Evolutionary conservation across 495 filamentous ascomycete species (phyloP), one percentile per base, ranked within the genome.

Genomic region (Penicillium chermesinum): DNA sequence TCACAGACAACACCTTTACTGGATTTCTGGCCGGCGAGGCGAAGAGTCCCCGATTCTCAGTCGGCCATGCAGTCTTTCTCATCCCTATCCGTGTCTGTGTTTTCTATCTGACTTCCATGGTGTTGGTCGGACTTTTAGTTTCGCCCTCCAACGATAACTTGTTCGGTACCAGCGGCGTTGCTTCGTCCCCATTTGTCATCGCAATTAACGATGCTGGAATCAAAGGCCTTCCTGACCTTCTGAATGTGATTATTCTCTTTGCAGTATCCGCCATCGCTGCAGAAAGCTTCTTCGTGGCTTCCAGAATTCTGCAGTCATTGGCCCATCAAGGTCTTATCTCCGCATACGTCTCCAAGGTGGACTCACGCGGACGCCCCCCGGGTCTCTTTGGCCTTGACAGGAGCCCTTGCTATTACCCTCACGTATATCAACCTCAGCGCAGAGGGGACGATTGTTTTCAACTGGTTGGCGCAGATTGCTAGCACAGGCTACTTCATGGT

Each of bases 161-260:
- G 0, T 55, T 67, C 0, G 62, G 62, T 6, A 50, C 57, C 13
- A 48, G 33, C 13, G 53, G 54, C 3, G 49, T 64, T 6, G 57
- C 62, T 3, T 58, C 63, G 2, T 67, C 64, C 9, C 65, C 64
- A 13, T 69, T 70, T 16, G 55, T 70, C 20, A 61, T 70, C 44
- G 63, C 65, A 4, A 50, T 67, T 15, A 25, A 59, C 3, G n/a
- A 54, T 1, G 56, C 58, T 12, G 55, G 57, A 1, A 66, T 70
- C 19, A 38, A 41, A 0, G 60, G 50, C 7, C 45, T 68, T 17
- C 52, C 63, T 4, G 44, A 54, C 16, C 34, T 70, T 10, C 35
- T 70, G 32, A 70, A 70, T 15, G 61, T 48, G 9, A 49, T 46
- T 16, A 65, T 70, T 19, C 53, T 70, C 13, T 50, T 54, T 15